These are phyloP conservation scores for Hansfordia pulvinata DNA, from an alignment of 2,329 filamentous ascomycete species.

Conservation along the genomic window DNA sequence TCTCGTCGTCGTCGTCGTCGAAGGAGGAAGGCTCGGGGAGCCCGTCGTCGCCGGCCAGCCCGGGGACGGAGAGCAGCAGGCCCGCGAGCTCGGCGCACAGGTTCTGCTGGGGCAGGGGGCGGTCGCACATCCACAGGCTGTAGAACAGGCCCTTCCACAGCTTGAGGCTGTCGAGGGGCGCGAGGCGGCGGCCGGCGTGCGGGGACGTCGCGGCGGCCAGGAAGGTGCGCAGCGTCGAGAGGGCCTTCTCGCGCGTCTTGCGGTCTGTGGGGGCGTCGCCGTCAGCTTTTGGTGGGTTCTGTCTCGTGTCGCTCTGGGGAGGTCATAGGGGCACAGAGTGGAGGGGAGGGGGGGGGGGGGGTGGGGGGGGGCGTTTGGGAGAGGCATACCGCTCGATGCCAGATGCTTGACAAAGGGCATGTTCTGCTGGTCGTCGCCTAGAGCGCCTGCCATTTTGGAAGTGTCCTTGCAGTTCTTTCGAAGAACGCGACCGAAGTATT, in stretches of 20 bases:
- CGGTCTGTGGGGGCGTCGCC: slow-evolving; percentile 42
- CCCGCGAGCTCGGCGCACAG: slow-evolving; percentile 66
- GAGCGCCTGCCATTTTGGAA: neutral
- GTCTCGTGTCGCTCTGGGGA: too few relatives aligned
- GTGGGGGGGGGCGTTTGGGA: neutral
- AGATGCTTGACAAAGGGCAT: slow-evolving; percentile 1
- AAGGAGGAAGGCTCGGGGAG: neutral
- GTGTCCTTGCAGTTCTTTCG: too few relatives aligned
- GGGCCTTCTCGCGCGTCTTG: slow-evolving; percentile 61
- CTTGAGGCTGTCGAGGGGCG: slow-evolving; percentile 63
- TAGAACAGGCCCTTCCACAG: slow-evolving; percentile 94
- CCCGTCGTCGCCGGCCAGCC: slow-evolving; percentile 2
- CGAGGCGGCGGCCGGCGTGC: slow-evolving; percentile 41
- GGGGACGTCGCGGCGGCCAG: slow-evolving; percentile 46
- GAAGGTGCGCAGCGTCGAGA: slow-evolving; percentile 65
- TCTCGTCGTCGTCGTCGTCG: neutral
- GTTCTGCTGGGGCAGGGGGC: slow-evolving; percentile 72
- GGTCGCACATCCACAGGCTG: slow-evolving; percentile 88
- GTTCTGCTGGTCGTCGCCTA: slow-evolving; percentile 1
- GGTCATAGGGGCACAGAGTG: too few relatives aligned
- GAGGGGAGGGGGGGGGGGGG: neutral
- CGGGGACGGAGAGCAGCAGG: slow-evolving; percentile 48
- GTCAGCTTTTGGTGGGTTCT: neutral
- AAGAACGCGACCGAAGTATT: too few relatives aligned
- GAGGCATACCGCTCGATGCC: slow-evolving; percentile 1